Conservation (phyloP, 257 asterid genomes). For the Rauvolfia tetraphylla region DNA sequence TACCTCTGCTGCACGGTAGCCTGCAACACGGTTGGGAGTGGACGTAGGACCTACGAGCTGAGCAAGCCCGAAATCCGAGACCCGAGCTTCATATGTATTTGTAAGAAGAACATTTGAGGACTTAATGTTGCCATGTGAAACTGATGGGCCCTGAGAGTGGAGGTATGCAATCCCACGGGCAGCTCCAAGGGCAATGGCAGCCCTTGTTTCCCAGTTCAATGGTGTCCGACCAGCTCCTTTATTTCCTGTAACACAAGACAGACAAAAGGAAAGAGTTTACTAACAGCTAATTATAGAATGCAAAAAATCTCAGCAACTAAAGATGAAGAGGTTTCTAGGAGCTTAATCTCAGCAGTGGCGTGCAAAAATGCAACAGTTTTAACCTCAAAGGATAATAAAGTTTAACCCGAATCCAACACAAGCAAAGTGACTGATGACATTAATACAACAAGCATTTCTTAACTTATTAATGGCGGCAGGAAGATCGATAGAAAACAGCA, state of each 20-base stretch:
- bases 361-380: not conserved
- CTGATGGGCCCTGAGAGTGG: conserved; percentile 40
- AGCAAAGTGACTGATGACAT: not conserved
- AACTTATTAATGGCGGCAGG: not conserved
- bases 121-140: conserved; percentile 51
- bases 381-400: not conserved
- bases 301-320: not conserved
- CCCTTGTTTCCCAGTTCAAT: conserved; percentile 51
- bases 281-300: not conserved
- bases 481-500: too few species aligned
- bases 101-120: conserved; percentile 53
- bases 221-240: conserved; percentile 49
- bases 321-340: not conserved
- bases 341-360: not conserved
- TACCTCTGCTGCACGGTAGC: conserved; percentile 51
- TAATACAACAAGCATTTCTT: not conserved
- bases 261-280: not conserved
- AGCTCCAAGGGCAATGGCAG: conserved; percentile 44
- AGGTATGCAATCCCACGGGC: conserved; percentile 46
- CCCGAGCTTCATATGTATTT: conserved; percentile 34
- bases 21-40: conserved; percentile 41
- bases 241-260: conserved; percentile 29
- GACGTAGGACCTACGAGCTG: conserved; percentile 41
- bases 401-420: not conserved
- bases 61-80: conserved; percentile 48